Conservation (phyloP, 106 monocot genomes). For the Apostasia shenzhenica region DNA sequence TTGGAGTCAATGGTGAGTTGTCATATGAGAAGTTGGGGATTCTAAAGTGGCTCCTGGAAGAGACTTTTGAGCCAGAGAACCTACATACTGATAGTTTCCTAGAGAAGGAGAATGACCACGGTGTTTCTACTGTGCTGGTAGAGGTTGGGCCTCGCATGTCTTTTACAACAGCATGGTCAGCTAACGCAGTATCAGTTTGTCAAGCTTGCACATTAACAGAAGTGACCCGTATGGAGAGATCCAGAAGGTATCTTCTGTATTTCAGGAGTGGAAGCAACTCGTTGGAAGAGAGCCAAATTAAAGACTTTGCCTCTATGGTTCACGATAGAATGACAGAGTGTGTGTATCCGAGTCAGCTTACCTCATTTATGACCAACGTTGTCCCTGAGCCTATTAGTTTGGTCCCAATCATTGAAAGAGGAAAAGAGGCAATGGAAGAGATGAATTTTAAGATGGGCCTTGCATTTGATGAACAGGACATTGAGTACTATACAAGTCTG, state of each 20-base stretch:
- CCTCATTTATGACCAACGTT: constrained; percentile 35
- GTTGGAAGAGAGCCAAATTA: constrained; percentile 40
- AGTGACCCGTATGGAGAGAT: constrained; percentile 75
- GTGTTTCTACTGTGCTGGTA: constrained; percentile 22
- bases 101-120: constrained; percentile 21
- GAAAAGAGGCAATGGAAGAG: constrained; percentile 70
- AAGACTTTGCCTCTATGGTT: constrained; percentile 70
- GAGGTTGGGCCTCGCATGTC: constrained; percentile 95
- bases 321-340: constrained; percentile 99
- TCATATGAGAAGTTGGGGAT: constrained; percentile 50
- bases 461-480: constrained; percentile 95
- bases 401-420: constrained; percentile 73
- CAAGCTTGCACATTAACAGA: constrained; percentile 62
- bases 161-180: constrained; percentile 85
- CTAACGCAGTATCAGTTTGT: constrained; percentile 90
- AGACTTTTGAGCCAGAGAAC: constrained; percentile 92
- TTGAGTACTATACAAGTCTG: constrained; percentile 74
- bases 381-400: constrained; percentile 58
- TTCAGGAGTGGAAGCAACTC: constrained; percentile 37
- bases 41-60: constrained; percentile 76
- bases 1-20: constrained; percentile 34
- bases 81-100: constrained; percentile 55
- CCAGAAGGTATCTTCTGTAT: constrained; percentile 63
- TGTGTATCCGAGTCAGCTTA: constrained; percentile 64
- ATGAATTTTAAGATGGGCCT: constrained; percentile 88